phyloP scores from a whole-genome alignment of 495 filamentous ascomycete species.

The Lentithecium fluviatile region DNA sequence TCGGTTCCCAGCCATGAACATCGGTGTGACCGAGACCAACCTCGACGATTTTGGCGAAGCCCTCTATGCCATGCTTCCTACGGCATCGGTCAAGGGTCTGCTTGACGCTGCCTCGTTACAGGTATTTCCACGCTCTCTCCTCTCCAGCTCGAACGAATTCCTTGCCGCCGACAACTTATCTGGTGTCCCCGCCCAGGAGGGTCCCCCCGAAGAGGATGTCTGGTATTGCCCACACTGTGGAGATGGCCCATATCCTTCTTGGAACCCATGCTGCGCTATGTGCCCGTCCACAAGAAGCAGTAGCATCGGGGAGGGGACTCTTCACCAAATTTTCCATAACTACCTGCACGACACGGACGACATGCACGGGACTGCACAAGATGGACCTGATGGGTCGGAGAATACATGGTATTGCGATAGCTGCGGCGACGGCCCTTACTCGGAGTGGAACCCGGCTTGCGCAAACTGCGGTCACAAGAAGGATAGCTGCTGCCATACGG shows the following conservation, averaged over 20 bases:
- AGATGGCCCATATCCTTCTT: constrained; percentile 7
- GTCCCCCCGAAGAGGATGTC: background rate
- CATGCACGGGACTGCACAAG: no score
- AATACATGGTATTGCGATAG: no score
- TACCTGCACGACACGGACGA: no score
- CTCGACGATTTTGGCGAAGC: background rate
- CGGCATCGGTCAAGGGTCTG: background rate
- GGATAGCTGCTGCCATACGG: background rate
- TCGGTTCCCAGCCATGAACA: background rate
- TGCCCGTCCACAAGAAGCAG: background rate
- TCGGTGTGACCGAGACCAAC: background rate
- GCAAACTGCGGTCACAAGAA: background rate
- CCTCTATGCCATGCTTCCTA: background rate
- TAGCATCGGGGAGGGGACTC: background rate
- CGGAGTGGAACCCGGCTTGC: no score
- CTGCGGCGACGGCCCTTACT: no score
- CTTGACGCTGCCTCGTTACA: no score
- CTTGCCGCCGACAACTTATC: background rate
- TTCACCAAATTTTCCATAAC: background rate
- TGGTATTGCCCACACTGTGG: constrained; percentile 10
- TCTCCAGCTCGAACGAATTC: background rate
- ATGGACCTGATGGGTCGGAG: no score
- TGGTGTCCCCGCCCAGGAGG: background rate
- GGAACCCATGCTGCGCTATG: background rate
- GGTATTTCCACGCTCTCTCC: background rate